Evolutionary conservation across 768 basidiomycete species (phyloP).

Genomic region (Suillus ampliporus): DNA sequence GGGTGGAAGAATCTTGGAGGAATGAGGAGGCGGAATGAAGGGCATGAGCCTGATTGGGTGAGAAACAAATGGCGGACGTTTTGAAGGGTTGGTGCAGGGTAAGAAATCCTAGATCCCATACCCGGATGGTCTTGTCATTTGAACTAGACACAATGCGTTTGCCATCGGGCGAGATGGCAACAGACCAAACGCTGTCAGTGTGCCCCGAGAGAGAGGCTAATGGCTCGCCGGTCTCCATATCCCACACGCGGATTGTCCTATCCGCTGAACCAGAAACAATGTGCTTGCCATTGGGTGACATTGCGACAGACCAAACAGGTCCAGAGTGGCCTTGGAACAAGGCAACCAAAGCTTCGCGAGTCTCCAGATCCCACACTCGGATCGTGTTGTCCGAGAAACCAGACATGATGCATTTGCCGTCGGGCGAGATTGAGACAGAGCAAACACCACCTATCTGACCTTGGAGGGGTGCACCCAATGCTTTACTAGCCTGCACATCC

Average conservation of each 20-base stretch:
- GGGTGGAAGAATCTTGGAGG: too few relatives aligned
- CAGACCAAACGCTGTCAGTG: slow-evolving; percentile 8
- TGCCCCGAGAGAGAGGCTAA: slow-evolving; percentile 7
- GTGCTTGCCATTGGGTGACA: not conserved
- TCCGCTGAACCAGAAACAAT: slow-evolving; percentile 7
- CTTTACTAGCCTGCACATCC: slow-evolving; percentile 17
- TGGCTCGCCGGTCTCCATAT: not conserved
- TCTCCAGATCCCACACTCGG: slow-evolving; percentile 18
- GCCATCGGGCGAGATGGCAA: slow-evolving; percentile 18
- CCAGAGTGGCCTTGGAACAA: not conserved
- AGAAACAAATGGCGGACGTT: not conserved
- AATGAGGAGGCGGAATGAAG: not conserved
- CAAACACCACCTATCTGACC: not conserved
- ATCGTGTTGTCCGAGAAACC: not conserved
- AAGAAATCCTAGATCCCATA: not conserved
- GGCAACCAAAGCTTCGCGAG: not conserved
- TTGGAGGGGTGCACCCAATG: slow-evolving; percentile 20
- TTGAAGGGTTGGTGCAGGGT: not conserved
- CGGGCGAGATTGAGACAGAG: slow-evolving; percentile 8
- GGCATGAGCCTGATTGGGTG: not conserved
- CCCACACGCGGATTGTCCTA: slow-evolving; percentile 1
- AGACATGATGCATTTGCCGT: not conserved
- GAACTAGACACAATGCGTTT: slow-evolving; percentile 1
- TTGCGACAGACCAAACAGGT: not conserved
- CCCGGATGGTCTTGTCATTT: not conserved